Evolutionary conservation across 2,329 filamentous ascomycete genomes (phyloP).

Genomic region (Pyricularia pennisetigena): DNA sequence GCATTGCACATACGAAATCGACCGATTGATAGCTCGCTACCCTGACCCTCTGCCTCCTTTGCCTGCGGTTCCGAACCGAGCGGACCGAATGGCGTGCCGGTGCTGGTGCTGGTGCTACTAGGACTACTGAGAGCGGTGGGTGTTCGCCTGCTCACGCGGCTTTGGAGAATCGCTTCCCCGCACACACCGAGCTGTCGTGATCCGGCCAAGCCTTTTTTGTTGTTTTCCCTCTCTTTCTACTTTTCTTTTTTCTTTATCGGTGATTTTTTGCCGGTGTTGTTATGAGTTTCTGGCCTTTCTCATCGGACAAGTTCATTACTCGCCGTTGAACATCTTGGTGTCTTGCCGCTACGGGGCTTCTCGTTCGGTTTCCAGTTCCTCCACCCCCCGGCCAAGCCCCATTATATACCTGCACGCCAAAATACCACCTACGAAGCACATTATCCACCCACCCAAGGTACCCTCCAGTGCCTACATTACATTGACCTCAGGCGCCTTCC

Average conservation of each 20-base stretch:
- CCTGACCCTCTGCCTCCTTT: neutral
- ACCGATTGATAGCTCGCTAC: neutral
- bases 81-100: neutral
- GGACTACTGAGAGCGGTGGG: neutral
- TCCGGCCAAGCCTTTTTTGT: neutral
- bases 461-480: too few relatives aligned
- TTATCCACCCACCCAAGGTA: neutral
- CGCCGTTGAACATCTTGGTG: neutral
- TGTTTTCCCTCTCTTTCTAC: neutral
- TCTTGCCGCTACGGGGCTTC: neutral
- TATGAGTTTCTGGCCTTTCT: neutral
- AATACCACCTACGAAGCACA: neutral
- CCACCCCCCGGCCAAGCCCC: neutral
- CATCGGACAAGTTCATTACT: neutral
- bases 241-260: neutral
- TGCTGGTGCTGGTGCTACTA: neutral
- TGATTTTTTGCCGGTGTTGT: too few relatives aligned
- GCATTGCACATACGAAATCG: neutral
- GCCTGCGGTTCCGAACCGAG: neutral
- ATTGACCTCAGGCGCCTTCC: neutral
- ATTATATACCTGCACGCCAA: neutral
- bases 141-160: neutral
- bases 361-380: neutral
- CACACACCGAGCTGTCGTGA: neutral
- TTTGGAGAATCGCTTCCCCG: neutral